A percentile compares a stretch with the other conserved stretches of the same genome.
Evolutionary conservation across 305 asterid genomes (phyloP).

Genomic region (Solanum hybrid): DNA sequence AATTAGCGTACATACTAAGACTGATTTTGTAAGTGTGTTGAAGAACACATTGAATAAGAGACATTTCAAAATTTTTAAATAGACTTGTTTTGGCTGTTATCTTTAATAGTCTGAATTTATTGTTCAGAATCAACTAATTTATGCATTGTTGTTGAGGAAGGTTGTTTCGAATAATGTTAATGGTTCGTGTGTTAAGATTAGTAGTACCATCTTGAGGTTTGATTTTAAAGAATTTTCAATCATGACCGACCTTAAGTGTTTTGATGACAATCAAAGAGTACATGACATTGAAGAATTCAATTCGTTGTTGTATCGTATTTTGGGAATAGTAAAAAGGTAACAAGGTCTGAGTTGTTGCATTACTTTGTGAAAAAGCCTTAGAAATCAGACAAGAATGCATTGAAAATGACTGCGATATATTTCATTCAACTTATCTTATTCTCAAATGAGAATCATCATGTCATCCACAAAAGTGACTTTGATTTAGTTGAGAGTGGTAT

Average conservation of each 20-base stretch:
- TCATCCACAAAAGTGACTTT: background rate
- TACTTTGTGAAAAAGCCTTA: background rate
- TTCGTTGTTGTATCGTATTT: background rate
- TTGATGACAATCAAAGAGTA: background rate
- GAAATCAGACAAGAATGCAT: background rate
- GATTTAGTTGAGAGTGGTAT: background rate
- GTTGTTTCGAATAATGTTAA: background rate
- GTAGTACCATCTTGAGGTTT: background rate
- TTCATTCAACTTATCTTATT: background rate
- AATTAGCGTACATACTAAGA: background rate
- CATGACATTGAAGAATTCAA: background rate
- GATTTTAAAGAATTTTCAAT: background rate
- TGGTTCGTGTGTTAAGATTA: background rate
- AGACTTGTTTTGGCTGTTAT: background rate
- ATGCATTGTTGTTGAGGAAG: background rate
- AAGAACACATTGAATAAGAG: background rate
- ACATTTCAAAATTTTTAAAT: background rate
- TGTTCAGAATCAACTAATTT: background rate
- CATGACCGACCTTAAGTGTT: background rate
- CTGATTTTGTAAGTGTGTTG: background rate
- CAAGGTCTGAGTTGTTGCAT: background rate
- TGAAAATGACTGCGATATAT: background rate
- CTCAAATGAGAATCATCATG: background rate
- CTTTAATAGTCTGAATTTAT: background rate
- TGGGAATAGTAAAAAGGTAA: background rate